phyloP scores from a whole-genome alignment of 805 yeast species.

The Cyberlindnera euphorbiae region DNA sequence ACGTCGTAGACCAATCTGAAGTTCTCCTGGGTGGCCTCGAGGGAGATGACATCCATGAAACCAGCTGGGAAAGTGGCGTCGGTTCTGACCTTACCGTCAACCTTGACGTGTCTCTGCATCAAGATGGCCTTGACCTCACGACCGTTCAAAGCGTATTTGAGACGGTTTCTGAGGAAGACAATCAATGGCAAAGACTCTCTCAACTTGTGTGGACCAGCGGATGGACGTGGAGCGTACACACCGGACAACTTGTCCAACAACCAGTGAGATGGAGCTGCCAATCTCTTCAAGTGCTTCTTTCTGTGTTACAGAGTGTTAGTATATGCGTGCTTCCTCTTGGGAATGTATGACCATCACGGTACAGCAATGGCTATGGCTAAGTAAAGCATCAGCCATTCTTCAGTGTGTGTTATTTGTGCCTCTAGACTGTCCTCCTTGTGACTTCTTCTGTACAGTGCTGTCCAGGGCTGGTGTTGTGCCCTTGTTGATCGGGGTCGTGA shows the following conservation, averaged over 20 bases:
- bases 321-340: background rate
- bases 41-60: conserved; percentile 97
- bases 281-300: conserved; percentile 99
- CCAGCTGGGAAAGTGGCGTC: conserved; percentile 99
- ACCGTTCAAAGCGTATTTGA: conserved; percentile 98
- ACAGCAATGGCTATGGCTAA: too few relatives aligned
- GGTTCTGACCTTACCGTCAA: conserved; percentile 99
- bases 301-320: conserved; percentile 36
- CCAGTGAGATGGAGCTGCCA: conserved; percentile 99
- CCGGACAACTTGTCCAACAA: conserved; percentile 99
- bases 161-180: conserved; percentile 96
- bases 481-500: too few relatives aligned
- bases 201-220: conserved; percentile 99
- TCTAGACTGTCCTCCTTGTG: too few relatives aligned
- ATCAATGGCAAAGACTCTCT: conserved; percentile 97
- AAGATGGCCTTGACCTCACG: conserved; percentile 98
- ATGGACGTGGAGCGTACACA: conserved; percentile 99
- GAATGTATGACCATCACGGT: too few relatives aligned
- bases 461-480: too few relatives aligned
- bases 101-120: conserved; percentile 98
- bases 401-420: too few relatives aligned
- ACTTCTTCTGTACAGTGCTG: too few relatives aligned
- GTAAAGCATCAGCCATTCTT: too few relatives aligned
- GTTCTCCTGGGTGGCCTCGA: conserved; percentile 98
- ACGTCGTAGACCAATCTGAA: conserved; percentile 98